phyloP scores from a whole-genome alignment of 179 eudicot genomes.

The Spinacia oleracea region DNA sequence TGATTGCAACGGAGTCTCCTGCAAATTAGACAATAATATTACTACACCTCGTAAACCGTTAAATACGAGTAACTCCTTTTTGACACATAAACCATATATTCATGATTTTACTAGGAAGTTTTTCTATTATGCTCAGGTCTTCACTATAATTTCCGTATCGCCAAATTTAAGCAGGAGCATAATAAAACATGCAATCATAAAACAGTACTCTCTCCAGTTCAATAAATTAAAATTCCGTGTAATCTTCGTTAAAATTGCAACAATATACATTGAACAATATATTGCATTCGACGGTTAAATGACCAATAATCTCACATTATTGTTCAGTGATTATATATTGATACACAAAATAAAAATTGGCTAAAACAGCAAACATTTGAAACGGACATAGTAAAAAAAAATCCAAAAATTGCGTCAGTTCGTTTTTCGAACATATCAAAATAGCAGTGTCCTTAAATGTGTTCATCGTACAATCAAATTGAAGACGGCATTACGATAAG shows the following conservation, averaged over 20 bases:
- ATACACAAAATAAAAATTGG: neutral
- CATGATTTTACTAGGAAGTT: neutral
- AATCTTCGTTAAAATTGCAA: neutral
- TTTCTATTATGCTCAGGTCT: neutral
- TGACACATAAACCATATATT: neutral
- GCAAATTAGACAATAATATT: slow-evolving; percentile 11
- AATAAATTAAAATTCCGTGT: neutral
- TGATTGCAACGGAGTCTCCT: slow-evolving; percentile 64
- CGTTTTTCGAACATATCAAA: neutral
- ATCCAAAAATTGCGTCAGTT: no score
- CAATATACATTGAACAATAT: neutral
- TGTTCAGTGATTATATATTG: neutral
- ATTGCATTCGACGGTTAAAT: neutral
- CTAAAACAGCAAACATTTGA: neutral
- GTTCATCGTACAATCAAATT: no score
- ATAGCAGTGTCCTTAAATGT: no score
- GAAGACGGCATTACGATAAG: neutral
- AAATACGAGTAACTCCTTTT: neutral
- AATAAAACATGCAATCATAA: neutral
- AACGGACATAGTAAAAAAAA: no score
- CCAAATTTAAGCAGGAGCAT: neutral
- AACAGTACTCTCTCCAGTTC: neutral
- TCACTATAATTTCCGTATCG: neutral
- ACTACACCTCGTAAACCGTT: neutral
- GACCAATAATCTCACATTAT: neutral